Evolutionary conservation across 2,329 filamentous ascomycete species (phyloP), one percentile per base, ranked within the genome.

Genomic region (Neodidymelliopsis sp.): DNA sequence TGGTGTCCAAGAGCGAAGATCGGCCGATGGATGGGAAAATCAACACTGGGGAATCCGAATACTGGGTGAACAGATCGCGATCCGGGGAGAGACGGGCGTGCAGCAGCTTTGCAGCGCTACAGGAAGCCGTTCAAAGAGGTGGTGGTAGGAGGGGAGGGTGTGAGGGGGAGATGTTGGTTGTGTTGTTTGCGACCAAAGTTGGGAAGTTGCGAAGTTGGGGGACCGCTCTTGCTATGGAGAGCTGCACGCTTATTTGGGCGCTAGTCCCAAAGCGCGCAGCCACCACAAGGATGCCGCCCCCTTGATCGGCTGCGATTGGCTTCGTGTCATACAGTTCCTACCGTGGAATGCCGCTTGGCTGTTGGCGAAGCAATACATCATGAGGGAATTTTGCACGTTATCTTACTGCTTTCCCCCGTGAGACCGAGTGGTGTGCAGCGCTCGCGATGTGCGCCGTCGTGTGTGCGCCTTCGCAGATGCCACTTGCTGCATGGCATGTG

Each of bases 1-100:
- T 66, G 49, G 36, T 52, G 41, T 40, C 33, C 37, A 42, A 46
- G 63, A 55, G 63, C 62, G 63, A 65, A 62, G 66, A 67, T 65
- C 42, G 62, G 59, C 61, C 58, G 62, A 64, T 59, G 62, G 58
- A 51, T 31, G 56, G 57, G 56, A 62, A 62, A 57, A 51, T 46
- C 41, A 52, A 47, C 42, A 42, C 42, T 46, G 49, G 8, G 40
- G 25, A 31, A 50, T 50, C 35, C 47, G 47, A 50, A 50, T 50
- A 47, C 40, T 39, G 46, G 42, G 43, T 39, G 29, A 57, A 52
- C 48, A 62, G 65, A 59, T 59, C 45, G 66, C 53, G 50, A 55
- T 56, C 50, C 48, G 48, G 52, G 42, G 52, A 61, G 51, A 58
- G 49, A 48, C 37, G 52, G 47, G 51, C 27, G 54, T 52, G 58